These are phyloP conservation scores for Gnomoniopsis sp. DNA, from an alignment of 2,329 filamentous ascomycete genomes.

Conservation along the genomic window DNA sequence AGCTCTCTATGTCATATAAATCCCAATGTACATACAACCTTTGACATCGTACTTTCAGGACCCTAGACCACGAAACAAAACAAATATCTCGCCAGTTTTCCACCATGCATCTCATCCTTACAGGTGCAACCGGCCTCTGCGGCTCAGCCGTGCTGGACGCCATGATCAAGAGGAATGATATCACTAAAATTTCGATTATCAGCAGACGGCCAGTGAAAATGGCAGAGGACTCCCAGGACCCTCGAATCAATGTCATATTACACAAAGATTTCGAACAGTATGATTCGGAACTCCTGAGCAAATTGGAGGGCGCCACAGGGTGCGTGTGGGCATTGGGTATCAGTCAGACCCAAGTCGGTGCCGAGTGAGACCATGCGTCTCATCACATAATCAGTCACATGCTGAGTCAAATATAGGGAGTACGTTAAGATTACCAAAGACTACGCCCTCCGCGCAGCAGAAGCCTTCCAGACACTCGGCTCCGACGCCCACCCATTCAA, in stretches of 20 bases:
- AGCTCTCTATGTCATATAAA: too few species aligned
- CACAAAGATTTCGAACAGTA: conserved; percentile 66
- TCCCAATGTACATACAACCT: too few species aligned
- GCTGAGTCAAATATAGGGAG: conserved; percentile 35
- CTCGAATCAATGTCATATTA: conserved; percentile 62
- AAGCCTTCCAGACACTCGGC: conserved; percentile 52
- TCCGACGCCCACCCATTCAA: conserved; percentile 50
- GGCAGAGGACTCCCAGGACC: conserved; percentile 53
- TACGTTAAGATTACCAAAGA: conserved; percentile 67
- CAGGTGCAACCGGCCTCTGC: conserved; percentile 65
- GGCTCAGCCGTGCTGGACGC: conserved; percentile 59
- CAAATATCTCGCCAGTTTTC: not conserved
- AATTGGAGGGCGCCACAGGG: conserved; percentile 62
- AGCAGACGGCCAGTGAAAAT: conserved; percentile 62
- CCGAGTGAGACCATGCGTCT: conserved; percentile 42
- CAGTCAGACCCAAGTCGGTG: conserved; percentile 55
- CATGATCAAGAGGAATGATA: conserved; percentile 52
- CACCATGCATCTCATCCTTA: conserved; percentile 62
- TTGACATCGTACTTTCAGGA: too few species aligned
- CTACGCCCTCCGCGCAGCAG: conserved; percentile 61
- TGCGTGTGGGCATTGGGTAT: conserved; percentile 74
- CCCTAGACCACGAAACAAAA: not conserved
- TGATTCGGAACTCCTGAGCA: conserved; percentile 49
- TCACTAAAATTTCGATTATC: conserved; percentile 67
- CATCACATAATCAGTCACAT: not conserved